These are phyloP conservation scores for Venturia pyrina DNA, from an alignment of 2,329 filamentous ascomycete genomes.

Conservation along the genomic window DNA sequence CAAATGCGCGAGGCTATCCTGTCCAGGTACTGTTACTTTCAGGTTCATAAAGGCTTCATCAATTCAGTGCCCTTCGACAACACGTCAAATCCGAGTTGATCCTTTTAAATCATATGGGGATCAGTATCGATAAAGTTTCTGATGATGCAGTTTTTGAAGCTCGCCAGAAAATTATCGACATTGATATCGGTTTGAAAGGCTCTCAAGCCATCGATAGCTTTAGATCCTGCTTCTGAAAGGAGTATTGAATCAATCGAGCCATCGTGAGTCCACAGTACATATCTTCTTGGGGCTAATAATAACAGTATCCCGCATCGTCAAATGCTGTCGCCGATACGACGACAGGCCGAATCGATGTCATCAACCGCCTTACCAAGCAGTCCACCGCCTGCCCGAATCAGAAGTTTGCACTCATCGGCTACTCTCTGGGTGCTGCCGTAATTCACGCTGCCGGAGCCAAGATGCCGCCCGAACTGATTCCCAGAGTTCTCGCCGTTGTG, in stretches of 20 bases:
- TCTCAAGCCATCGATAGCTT: too few relatives aligned
- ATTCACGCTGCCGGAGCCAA: constrained; percentile 11
- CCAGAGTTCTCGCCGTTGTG: constrained; percentile 10
- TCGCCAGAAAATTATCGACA: too few relatives aligned
- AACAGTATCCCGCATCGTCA: constrained; percentile 8
- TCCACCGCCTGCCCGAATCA: constrained; percentile 8
- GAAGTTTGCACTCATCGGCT: constrained; percentile 13
- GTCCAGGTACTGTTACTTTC: constrained; percentile 6
- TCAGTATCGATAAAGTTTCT: too few relatives aligned
- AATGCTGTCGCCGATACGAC: constrained; percentile 5
- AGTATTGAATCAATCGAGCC: too few relatives aligned
- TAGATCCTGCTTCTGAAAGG: too few relatives aligned
- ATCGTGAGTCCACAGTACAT: too few relatives aligned
- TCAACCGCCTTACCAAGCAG: constrained; percentile 11
- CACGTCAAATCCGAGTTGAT: too few relatives aligned
- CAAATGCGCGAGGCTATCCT: constrained; percentile 9
- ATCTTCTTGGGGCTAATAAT: background rate
- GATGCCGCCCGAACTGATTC: background rate
- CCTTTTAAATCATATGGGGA: too few relatives aligned
- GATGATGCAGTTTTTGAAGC: too few relatives aligned
- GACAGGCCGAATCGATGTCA: constrained; percentile 8
- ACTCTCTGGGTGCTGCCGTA: constrained; percentile 8
- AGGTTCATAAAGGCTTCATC: too few relatives aligned
- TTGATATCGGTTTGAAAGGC: too few relatives aligned
- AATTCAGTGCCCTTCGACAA: too few relatives aligned